phyloP scores from a whole-genome alignment of 2,329 filamentous ascomycete species.

The Fusarium humuli region DNA sequence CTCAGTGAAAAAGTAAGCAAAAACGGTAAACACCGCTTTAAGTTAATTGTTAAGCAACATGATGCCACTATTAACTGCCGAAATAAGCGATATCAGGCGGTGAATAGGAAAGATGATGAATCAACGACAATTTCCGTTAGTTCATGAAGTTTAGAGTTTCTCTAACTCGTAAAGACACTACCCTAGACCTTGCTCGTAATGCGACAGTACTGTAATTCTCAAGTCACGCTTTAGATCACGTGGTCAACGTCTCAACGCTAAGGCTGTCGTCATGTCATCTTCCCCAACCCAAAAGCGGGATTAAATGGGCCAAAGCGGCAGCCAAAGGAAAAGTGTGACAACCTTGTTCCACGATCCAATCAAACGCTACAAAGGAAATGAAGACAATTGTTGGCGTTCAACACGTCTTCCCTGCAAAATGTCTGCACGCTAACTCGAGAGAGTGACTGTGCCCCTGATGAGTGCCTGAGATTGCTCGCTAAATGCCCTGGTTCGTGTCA shows the following conservation, averaged over 20 bases:
- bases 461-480: constrained; percentile 26
- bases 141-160: constrained; percentile 7
- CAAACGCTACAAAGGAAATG: constrained; percentile 27
- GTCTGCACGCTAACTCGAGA: constrained; percentile 13
- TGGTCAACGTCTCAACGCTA: constrained; percentile 1
- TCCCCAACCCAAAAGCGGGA: background rate
- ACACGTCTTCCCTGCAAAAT: constrained; percentile 40
- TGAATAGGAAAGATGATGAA: constrained; percentile 14
- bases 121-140: background rate
- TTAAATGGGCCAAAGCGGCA: constrained; percentile 4
- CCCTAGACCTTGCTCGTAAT: constrained; percentile 13
- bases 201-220: accelerated
- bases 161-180: background rate
- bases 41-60: background rate
- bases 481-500: constrained; percentile 21
- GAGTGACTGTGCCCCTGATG: constrained; percentile 11
- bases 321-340: constrained; percentile 23
- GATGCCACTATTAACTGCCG: constrained; percentile 21
- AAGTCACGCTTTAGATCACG: background rate
- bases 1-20: constrained; percentile 14
- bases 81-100: constrained; percentile 5
- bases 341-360: constrained; percentile 30
- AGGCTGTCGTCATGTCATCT: constrained; percentile 32
- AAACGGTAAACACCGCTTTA: constrained; percentile 1
- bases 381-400: constrained; percentile 19